Conservation (phyloP, 805 yeast genomes). For the Wickerhamia fluorescens region DNA sequence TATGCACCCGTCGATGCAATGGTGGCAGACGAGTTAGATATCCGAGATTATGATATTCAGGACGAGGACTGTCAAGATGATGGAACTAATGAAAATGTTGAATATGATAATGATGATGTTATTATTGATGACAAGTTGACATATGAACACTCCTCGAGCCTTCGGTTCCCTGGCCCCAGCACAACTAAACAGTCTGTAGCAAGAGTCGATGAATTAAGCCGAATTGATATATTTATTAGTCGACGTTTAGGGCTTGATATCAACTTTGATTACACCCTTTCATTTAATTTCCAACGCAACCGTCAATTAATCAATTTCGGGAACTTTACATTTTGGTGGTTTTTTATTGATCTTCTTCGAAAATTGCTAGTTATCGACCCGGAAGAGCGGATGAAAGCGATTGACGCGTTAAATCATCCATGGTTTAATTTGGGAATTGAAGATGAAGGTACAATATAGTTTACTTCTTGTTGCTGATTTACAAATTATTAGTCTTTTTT, state of each 20-base stretch:
- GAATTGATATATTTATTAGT: constrained; percentile 40
- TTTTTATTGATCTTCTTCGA: constrained; percentile 44
- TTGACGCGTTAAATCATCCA: constrained; percentile 39
- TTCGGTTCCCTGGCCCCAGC: constrained; percentile 32
- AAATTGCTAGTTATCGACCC: constrained; percentile 36
- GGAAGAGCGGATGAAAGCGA: constrained; percentile 30
- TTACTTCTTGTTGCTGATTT: background rate
- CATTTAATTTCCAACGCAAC: constrained; percentile 31
- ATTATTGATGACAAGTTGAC: constrained; percentile 25
- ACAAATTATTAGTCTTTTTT: too few species aligned
- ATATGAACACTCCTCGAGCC: constrained; percentile 16
- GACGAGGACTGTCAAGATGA: constrained; percentile 9
- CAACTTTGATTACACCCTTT: constrained; percentile 31
- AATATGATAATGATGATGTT: constrained; percentile 22
- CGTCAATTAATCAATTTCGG: constrained; percentile 43
- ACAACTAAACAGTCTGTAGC: constrained; percentile 34
- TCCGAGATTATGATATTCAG: constrained; percentile 8
- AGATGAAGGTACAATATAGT: constrained; percentile 34
- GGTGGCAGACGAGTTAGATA: background rate
- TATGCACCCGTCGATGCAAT: constrained; percentile 3
- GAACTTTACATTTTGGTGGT: constrained; percentile 76
- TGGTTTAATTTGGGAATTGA: constrained; percentile 43
- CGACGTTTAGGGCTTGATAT: constrained; percentile 34
- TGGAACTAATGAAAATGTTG: too few species aligned
- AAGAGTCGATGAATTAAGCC: constrained; percentile 32